Conservation (phyloP, 441 rosid species). For the Erodium moschatum region DNA sequence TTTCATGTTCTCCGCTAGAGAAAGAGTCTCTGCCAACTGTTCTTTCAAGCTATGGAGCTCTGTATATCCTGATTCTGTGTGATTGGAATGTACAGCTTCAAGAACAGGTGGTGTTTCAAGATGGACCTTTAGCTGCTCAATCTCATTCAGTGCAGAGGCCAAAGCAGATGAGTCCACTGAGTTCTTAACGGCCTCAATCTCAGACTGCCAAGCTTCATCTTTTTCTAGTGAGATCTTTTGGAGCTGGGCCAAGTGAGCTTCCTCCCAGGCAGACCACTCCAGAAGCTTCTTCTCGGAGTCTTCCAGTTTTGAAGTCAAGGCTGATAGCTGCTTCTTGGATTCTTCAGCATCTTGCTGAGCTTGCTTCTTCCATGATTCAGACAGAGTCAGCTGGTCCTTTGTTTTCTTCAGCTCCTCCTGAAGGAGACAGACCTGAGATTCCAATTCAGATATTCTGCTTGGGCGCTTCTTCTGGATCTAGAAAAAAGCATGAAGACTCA, state of each 20-base stretch:
- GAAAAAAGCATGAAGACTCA: neutral
- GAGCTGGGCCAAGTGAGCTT: conserved; percentile 69
- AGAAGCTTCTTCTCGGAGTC: conserved; percentile 56
- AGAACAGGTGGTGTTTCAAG: conserved; percentile 57
- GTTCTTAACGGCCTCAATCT: conserved; percentile 86
- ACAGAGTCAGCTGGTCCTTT: conserved; percentile 61
- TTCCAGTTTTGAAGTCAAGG: conserved; percentile 45
- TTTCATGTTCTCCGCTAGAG: conserved; percentile 65
- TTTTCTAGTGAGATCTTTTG: conserved; percentile 75
- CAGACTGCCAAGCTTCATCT: conserved; percentile 87
- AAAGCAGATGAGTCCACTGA: conserved; percentile 69
- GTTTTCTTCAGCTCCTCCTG: conserved; percentile 78
- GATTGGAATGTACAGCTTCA: conserved; percentile 44
- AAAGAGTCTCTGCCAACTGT: conserved; percentile 57
- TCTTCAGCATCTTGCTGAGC: conserved; percentile 81
- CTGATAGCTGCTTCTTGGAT: conserved; percentile 44
- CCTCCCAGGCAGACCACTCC: conserved; percentile 75
- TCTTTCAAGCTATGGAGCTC: conserved; percentile 56
- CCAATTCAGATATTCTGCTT: conserved; percentile 53
- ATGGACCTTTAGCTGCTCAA: conserved; percentile 73
- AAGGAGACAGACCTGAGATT: conserved; percentile 62
- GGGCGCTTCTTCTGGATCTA: conserved; percentile 56
- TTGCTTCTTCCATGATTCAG: conserved; percentile 60
- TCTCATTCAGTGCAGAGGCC: conserved; percentile 73
- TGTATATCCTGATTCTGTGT: conserved; percentile 38